These are phyloP conservation scores for Nitzschia sp. DNA, from an alignment of 108 stramenopile species.

Conservation along the genomic window DNA sequence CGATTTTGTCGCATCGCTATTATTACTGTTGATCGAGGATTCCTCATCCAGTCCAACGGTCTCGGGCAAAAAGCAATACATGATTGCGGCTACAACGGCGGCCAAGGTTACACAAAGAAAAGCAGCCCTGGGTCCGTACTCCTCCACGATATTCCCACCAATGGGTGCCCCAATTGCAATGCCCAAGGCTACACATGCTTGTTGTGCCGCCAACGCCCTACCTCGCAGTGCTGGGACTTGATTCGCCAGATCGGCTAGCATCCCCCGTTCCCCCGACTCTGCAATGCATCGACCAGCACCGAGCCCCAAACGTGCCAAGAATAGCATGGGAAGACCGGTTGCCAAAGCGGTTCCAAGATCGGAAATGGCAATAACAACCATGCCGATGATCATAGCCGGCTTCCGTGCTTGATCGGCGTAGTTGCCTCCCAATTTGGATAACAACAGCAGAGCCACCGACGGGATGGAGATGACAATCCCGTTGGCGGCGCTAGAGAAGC, in stretches of 20 bases:
- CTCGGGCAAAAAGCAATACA: constrained; percentile 71
- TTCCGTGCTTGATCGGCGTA: constrained; percentile 66
- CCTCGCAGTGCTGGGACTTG: constrained; percentile 52
- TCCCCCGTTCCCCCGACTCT: constrained; percentile 69
- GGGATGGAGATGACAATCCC: constrained; percentile 78
- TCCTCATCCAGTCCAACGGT: constrained; percentile 29
- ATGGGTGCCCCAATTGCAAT: constrained; percentile 75
- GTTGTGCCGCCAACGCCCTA: constrained; percentile 63
- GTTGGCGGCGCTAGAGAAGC: constrained; percentile 60
- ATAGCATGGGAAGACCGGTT: constrained; percentile 30
- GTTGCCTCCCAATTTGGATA: constrained; percentile 42
- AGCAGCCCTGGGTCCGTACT: constrained; percentile 56
- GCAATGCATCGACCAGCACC: constrained; percentile 61
- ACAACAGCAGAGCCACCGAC: constrained; percentile 58
- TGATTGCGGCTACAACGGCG: constrained; percentile 43
- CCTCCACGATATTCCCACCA: constrained; percentile 64
- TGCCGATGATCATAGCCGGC: constrained; percentile 74
- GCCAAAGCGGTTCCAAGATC: constrained; percentile 66
- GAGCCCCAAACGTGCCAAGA: constrained; percentile 61
- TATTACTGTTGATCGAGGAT: neutral
- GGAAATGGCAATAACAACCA: constrained; percentile 61
- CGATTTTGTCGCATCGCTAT: neutral
- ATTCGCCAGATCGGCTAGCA: constrained; percentile 70
- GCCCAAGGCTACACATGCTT: constrained; percentile 63
- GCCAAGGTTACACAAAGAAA: constrained; percentile 76